Conservation (phyloP, 1,284 basidiomycete species). For the Ceratobasidium sp. region DNA sequence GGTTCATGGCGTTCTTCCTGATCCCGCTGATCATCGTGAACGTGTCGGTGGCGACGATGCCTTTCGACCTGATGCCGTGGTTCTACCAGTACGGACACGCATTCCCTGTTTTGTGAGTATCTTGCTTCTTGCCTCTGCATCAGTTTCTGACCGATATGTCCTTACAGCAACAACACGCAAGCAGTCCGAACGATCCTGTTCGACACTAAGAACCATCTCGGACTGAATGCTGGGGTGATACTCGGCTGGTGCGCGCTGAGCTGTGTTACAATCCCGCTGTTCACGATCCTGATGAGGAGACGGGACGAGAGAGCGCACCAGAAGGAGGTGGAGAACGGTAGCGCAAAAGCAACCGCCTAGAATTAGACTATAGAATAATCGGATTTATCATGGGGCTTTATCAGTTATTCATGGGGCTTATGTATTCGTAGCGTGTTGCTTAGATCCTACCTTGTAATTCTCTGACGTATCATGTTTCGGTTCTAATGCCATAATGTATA, state of each 20-base stretch:
- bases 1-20: constrained; percentile 50
- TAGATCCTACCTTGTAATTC: too few species aligned
- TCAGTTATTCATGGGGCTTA: too few species aligned
- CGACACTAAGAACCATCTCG: constrained; percentile 64
- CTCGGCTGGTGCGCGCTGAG: constrained; percentile 64
- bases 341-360: too few species aligned
- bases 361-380: too few species aligned
- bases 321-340: too few species aligned
- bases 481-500: too few species aligned
- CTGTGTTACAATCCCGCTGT: constrained; percentile 56
- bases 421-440: too few species aligned
- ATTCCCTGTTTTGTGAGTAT: constrained; percentile 58
- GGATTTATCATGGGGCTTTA: too few species aligned
- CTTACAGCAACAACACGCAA: constrained; percentile 21
- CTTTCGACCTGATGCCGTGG: constrained; percentile 60
- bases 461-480: too few species aligned
- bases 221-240: constrained; percentile 64
- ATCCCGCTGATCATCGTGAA: constrained; percentile 58
- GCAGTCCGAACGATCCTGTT: constrained; percentile 64
- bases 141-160: neutral
- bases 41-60: constrained; percentile 58
- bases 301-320: too few species aligned
- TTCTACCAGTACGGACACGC: constrained; percentile 58
- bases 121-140: neutral
- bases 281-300: constrained; percentile 8